Base-by-base conservation (phyloP, 108 stramenopile species). In the Conticribra guillardii region DNA sequence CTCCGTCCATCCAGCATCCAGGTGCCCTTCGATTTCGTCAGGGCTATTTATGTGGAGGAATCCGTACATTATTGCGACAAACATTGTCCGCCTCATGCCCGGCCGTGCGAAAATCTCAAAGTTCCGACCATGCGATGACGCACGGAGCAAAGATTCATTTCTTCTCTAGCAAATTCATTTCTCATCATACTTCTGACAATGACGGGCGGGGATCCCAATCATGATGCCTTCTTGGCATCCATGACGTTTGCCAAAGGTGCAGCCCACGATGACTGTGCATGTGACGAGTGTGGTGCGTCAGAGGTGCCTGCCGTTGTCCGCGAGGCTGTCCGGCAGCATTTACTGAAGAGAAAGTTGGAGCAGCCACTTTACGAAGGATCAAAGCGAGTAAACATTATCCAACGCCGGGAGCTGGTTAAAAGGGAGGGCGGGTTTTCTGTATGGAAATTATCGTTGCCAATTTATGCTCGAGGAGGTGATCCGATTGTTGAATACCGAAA, bases 401-500 rank as follows among this genome's bases (percentile, higher is more conserved):
- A 92, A 63, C 59, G 80, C 26, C 80, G 90, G 22, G 64, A 21
- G 7, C 51, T 92, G 44, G 58, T 92, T 4, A 59, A 69, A 15
- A 65, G 87, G 51, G 71, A 60, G 22, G 68, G 63, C 0, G 76
- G 74, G 21, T 34, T 83, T 32, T 63, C 80, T 0, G 23, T 86
- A 7, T 86, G 85, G 85, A 76, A 71, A 34, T 49, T 76, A 41
- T 31, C 26, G 2, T 64, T 91, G 77, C 86, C 90, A 2, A 37
- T 50, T 1, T 50, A 62, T 23, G 54, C 19, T 33, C 29, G 62
- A 0, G 54, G 49, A 3, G 54, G 51, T 30, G 61, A 82, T 53
- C 87, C 88, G 0, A 62, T 92, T 32, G 80, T 89, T 8, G 91
- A 92, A 33, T 87, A 82, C 64, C 71, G 89, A 41, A 80, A 67